A percentile compares a stretch with the other conserved stretches of the same genome.
These are phyloP conservation scores for Microsporum audouinii DNA, from an alignment of 2,329 filamentous ascomycete species.

Conservation along the genomic window DNA sequence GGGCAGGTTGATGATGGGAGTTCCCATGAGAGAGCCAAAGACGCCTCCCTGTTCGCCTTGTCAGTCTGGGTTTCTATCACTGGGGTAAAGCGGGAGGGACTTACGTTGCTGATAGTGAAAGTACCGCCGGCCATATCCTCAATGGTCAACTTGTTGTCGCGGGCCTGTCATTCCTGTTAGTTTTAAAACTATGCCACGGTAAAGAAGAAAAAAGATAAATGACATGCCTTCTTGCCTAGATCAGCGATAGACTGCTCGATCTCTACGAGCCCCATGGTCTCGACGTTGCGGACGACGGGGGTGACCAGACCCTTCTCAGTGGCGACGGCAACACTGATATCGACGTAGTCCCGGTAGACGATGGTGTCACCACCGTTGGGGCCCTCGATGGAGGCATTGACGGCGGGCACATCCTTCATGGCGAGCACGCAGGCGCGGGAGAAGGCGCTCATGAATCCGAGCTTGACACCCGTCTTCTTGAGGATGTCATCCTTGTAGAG, in stretches of 20 bases:
- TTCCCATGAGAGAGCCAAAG: conserved; percentile 94
- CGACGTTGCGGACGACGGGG: conserved; percentile 87
- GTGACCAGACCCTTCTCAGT: conserved; percentile 97
- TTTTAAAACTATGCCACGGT: neutral
- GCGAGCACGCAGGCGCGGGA: conserved; percentile 79
- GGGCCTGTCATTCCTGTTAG: conserved; percentile 49
- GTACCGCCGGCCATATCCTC: conserved; percentile 98
- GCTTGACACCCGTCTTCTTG: conserved; percentile 93
- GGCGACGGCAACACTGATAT: conserved; percentile 92
- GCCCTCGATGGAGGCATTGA: conserved; percentile 95
- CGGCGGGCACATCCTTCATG: conserved; percentile 85
- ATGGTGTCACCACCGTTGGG: conserved; percentile 93
- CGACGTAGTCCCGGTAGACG: conserved; percentile 95
- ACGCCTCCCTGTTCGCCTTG: conserved; percentile 55
- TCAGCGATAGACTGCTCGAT: conserved; percentile 90
- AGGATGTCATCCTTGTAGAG: conserved; percentile 92
- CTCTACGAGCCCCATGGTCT: conserved; percentile 72
- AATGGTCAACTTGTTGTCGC: conserved; percentile 91
- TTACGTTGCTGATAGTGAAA: conserved; percentile 87
- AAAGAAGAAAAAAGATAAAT: neutral
- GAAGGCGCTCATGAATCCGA: conserved; percentile 99
- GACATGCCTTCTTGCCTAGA: conserved; percentile 76
- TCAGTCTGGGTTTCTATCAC: conserved; percentile 11
- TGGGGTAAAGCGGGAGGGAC: conserved; percentile 11
- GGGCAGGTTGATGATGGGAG: conserved; percentile 94